Evolutionary conservation across 2,329 filamentous ascomycete genomes (phyloP), one percentile per base, ranked within the genome.

Genomic region (Penicillium sp.): DNA sequence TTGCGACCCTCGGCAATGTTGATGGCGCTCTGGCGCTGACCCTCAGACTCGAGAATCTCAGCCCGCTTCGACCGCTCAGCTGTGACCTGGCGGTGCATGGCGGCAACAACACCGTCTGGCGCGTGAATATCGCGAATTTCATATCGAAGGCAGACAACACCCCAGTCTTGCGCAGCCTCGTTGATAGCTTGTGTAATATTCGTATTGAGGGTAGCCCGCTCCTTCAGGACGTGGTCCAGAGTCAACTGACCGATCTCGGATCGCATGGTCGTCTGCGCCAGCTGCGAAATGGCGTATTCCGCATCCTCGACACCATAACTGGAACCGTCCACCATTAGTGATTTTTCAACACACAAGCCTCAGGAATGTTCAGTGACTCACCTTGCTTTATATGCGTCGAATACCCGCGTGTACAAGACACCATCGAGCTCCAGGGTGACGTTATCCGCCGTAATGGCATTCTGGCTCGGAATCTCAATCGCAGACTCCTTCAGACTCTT

Each of bases 121-220:
- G 93, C 93, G 73, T 98, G 93, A 65, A 98, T 98, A 72, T 98
- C 93, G 60, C 93, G 82, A 69, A 98, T 98, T 74, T 98, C 93
- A 77, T 98, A 98, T 50, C 93, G 87, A 54, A 98, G 80, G 68
- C 93, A 98, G 29, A 89, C 89, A 18, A 98, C 89, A 52, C 93
- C 93, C 93, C 93, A 98, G 46, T 92, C 92, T 64, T 95, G 87
- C 4, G 93, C 92, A 1, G 93, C 93, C 71, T 97, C 92, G 71
- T 98, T 98, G 79, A 98, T 97, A 38, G 93, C 92, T 49, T 89
- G 86, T n/a, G 93, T 97, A 69, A 98, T 98, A 75, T 98, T 97
- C 58, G 84, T 90, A 78, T 98, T 98, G 60, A 98, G 84, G 18
- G 90, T 89, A 3, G 91, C 89, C 57, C 93, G 89, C 78, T 98